These are phyloP conservation scores for Lichtheimia ornata DNA, from an alignment of 371 early-diverging fungal genomes.

Conservation along the genomic window DNA sequence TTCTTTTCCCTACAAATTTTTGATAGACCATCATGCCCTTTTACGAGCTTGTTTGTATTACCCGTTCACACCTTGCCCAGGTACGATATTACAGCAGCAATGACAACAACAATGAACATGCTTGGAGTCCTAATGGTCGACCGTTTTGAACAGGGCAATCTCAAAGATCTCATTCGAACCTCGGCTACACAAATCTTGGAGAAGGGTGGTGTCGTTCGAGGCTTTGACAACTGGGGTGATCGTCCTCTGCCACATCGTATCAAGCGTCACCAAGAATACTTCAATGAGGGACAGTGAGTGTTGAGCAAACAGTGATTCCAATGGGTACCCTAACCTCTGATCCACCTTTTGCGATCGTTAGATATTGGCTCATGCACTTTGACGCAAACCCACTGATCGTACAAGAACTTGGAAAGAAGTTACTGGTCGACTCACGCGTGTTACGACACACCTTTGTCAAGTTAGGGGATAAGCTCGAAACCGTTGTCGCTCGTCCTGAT, in stretches of 20 bases:
- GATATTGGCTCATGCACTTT: conserved; percentile 82
- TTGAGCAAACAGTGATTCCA: background rate
- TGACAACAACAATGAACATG: background rate
- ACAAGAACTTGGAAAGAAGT: conserved; percentile 60
- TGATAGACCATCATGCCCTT: conserved; percentile 56
- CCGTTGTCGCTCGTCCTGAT: conserved; percentile 60
- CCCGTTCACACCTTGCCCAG: conserved; percentile 57
- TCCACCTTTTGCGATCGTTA: conserved; percentile 26
- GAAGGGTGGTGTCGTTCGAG: conserved; percentile 78
- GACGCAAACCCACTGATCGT: conserved; percentile 70
- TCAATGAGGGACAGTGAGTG: conserved; percentile 62
- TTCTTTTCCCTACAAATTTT: no score
- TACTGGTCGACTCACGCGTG: conserved; percentile 74
- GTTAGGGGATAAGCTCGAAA: conserved; percentile 67
- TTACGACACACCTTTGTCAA: conserved; percentile 78
- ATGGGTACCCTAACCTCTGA: background rate
- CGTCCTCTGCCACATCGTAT: conserved; percentile 65
- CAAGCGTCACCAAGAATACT: conserved; percentile 68
- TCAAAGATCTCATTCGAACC: conserved; percentile 67
- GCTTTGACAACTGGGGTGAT: conserved; percentile 69
- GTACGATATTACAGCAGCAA: conserved; percentile 23
- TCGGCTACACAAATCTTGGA: conserved; percentile 72
- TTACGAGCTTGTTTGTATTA: conserved; percentile 72
- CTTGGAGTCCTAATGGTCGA: background rate
- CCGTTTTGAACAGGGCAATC: conserved; percentile 43